Percentiles rank a stretch among this genome's conserved stretches.
phyloP scores from a whole-genome alignment of 148 eudicot species.

The Pharnaceum exiguum region DNA sequence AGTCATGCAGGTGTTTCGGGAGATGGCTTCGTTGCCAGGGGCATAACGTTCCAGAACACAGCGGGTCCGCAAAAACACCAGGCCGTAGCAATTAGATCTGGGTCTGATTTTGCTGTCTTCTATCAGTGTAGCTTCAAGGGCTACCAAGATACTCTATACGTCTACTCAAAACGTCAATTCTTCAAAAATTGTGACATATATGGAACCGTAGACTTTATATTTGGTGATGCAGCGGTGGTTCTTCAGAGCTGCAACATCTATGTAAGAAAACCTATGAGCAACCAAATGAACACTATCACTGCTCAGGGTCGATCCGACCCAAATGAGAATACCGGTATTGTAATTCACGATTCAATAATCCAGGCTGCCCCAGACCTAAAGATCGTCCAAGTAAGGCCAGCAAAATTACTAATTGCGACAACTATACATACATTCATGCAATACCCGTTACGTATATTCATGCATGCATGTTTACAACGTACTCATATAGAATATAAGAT shows the following conservation, averaged over 20 bases:
- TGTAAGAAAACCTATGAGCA: constrained; percentile 21
- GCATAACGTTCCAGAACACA: constrained; percentile 36
- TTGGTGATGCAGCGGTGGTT: constrained; percentile 26
- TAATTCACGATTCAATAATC: constrained; percentile 42
- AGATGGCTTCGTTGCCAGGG: constrained; percentile 31
- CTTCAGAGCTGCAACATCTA: constrained; percentile 29
- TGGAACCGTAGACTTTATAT: constrained; percentile 38
- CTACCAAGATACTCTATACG: constrained; percentile 42
- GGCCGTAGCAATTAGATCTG: constrained; percentile 33
- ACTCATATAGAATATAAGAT: too few relatives aligned
- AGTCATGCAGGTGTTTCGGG: constrained; percentile 28
- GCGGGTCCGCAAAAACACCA: constrained; percentile 37
- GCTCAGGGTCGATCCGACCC: constrained; percentile 34
- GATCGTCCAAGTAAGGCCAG: too few relatives aligned
- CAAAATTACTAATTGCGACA: too few relatives aligned
- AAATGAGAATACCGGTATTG: constrained; percentile 31
- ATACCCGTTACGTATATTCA: too few relatives aligned
- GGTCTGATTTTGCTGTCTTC: constrained; percentile 26
- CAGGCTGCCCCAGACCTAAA: constrained; percentile 35
- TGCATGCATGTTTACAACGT: too few relatives aligned
- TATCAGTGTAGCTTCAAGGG: constrained; percentile 33
- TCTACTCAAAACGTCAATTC: constrained; percentile 31
- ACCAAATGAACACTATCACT: constrained; percentile 32
- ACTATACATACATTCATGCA: too few relatives aligned
- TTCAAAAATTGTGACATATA: constrained; percentile 31